Evolutionary conservation across 1,284 basidiomycete genomes (phyloP).

Genomic region (Cryptococcus sp.): DNA sequence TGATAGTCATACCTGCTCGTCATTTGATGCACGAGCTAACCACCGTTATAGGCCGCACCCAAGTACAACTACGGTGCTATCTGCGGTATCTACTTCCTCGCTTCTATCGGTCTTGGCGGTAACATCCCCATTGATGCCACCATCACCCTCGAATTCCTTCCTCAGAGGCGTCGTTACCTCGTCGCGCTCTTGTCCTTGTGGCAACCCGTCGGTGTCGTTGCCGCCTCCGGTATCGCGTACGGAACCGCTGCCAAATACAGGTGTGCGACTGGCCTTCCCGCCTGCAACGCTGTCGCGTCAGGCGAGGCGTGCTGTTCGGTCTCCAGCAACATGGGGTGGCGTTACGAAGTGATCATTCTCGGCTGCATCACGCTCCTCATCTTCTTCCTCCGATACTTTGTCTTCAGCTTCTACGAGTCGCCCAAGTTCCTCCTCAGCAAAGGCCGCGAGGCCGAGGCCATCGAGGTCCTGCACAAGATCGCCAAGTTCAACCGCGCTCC

Average conservation of each 20-base stretch:
- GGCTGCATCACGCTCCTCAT: slow-evolving; percentile 40
- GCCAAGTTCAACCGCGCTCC: slow-evolving; percentile 63
- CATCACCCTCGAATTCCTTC: slow-evolving; percentile 64
- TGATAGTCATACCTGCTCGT: background rate
- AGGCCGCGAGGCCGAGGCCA: slow-evolving; percentile 68
- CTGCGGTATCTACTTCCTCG: slow-evolving; percentile 4
- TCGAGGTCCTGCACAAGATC: slow-evolving; percentile 68
- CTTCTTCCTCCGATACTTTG: slow-evolving; percentile 67
- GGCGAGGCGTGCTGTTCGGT: slow-evolving; percentile 56
- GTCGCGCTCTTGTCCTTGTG: slow-evolving; percentile 37
- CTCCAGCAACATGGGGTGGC: slow-evolving; percentile 62
- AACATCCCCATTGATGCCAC: slow-evolving; percentile 65
- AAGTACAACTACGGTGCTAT: slow-evolving; percentile 1
- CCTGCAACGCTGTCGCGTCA: slow-evolving; percentile 52
- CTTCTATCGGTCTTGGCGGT: slow-evolving; percentile 17
- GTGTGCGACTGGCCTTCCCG: slow-evolving; percentile 23
- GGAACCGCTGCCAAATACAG: slow-evolving; percentile 40
- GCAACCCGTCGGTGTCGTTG: slow-evolving; percentile 56
- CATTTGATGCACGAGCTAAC: background rate
- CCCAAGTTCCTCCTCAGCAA: slow-evolving; percentile 74
- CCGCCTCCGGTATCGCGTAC: slow-evolving; percentile 61
- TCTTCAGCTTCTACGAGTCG: slow-evolving; percentile 70
- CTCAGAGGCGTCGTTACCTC: slow-evolving; percentile 53
- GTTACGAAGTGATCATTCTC: slow-evolving; percentile 59
- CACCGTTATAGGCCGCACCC: background rate